A percentile compares a stretch with the other conserved stretches of the same genome.
Evolutionary conservation across 2,329 filamentous ascomycete genomes (phyloP).

Genomic region (Talaromyces sp.): DNA sequence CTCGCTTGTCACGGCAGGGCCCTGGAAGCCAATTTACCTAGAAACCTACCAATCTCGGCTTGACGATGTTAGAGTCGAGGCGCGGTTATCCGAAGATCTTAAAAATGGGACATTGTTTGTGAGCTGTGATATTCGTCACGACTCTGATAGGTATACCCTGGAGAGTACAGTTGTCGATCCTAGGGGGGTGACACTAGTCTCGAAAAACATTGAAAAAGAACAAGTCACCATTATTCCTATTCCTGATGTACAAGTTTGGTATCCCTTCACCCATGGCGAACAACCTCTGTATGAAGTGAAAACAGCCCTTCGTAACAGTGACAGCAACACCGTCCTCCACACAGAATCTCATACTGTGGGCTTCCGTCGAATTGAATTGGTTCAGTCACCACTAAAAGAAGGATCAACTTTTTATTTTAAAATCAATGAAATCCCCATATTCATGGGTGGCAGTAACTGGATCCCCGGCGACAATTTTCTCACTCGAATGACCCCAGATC

Average conservation of each 20-base stretch:
- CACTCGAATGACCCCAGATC: slow-evolving; percentile 42
- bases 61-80: neutral
- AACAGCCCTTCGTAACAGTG: neutral
- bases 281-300: neutral
- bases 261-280: neutral
- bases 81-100: neutral
- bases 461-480: slow-evolving; percentile 53
- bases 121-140: neutral
- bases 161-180: neutral
- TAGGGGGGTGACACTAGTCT: neutral
- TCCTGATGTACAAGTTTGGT: neutral
- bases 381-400: slow-evolving; percentile 8
- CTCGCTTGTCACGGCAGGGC: slow-evolving; percentile 55
- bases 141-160: neutral
- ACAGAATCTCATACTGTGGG: slow-evolving; percentile 25
- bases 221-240: slow-evolving; percentile 16
- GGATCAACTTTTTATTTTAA: slow-evolving; percentile 54
- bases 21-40: slow-evolving; percentile 44
- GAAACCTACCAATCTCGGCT: neutral
- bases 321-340: neutral
- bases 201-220: neutral
- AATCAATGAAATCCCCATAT: slow-evolving; percentile 54
- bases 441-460: slow-evolving; percentile 54
- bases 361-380: slow-evolving; percentile 45
- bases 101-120: neutral